Evolutionary conservation across 2,329 filamentous ascomycete genomes (phyloP), one percentile per base, ranked within the genome.

Genomic region (Nakataea oryzae): DNA sequence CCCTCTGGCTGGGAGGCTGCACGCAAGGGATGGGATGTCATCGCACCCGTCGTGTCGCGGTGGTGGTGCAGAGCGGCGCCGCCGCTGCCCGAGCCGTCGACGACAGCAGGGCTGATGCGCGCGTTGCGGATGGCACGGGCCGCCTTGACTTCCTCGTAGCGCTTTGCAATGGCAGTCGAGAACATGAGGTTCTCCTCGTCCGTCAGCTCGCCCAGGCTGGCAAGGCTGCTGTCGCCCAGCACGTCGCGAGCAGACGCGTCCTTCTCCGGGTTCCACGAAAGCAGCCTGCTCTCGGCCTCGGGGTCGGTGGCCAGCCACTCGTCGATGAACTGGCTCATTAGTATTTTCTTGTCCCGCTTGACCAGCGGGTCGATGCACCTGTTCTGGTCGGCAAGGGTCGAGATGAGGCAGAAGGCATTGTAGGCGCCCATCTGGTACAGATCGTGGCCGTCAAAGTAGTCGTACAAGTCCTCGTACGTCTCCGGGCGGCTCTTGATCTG

Each of bases 401-500:
- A 73, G 57, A 80, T 65, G 41, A 82, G 72, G 29, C 76, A 77
- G 75, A 75, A 80, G 14, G 82, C 70, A 64, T 83, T 83, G 64
- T 76, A 70, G 0, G 76, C 76, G 9, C 81, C 81, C 14, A 75
- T 71, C 47, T 72, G 58, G 67, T 79, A 83, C 30, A 83, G 70
- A 59, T 83, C 80, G 12, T 69, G 63, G 1, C 74, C 72, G 64
- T 83, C 80, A 58, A 79, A 83, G 65, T 78, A 82, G 2, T 69
- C 66, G 70, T 77, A 81, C 27, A 83, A 68, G 29, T 79, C 75
- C 47, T 61, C 59, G 17, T 54, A 61, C 11, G 12, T n/a, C n/a
- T 57, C 6, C 2, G 54, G 32, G 57, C 26, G 74, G 1, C 47
- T 41, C 63, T 69, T 72, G 70, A 59, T 24, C 27, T 80, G 73